Conservation (phyloP, 2,329 filamentous ascomycete species). For the Rosellinia necatrix region DNA sequence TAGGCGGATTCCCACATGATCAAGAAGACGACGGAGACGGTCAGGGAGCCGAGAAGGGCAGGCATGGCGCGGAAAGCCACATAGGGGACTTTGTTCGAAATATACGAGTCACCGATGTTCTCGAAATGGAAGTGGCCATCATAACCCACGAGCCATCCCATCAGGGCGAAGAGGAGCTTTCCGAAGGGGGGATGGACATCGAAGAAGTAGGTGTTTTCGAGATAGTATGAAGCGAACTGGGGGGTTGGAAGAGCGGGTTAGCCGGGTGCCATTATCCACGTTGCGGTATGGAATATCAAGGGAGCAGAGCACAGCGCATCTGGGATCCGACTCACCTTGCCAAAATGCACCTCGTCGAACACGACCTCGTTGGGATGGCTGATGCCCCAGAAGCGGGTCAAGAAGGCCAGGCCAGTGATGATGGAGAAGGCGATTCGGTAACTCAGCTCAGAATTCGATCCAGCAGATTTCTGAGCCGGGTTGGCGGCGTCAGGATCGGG, state of each 20-base stretch:
- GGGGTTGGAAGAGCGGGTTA: conserved; percentile 22
- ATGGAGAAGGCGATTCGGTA: conserved; percentile 79
- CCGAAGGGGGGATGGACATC: conserved; percentile 98
- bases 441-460: conserved; percentile 70
- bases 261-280: conserved; percentile 3
- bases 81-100: conserved; percentile 95
- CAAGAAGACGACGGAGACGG: conserved; percentile 89
- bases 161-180: conserved; percentile 95
- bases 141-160: conserved; percentile 97
- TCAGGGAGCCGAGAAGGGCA: conserved; percentile 87
- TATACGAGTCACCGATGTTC: conserved; percentile 98
- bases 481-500: conserved; percentile 55
- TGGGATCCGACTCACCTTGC: conserved; percentile 73
- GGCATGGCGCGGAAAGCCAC: conserved; percentile 94
- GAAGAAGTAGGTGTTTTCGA: conserved; percentile 98
- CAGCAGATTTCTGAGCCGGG: conserved; percentile 43
- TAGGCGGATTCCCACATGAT: conserved; percentile 99
- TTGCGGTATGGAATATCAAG: not conserved
- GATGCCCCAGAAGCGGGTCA: conserved; percentile 95
- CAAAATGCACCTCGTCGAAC: conserved; percentile 99
- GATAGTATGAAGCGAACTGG: conserved; percentile 78
- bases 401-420: conserved; percentile 82
- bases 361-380: conserved; percentile 95
- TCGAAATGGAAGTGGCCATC: conserved; percentile 98
- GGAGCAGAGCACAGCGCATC: not conserved